Percentiles rank a stretch among this genome's conserved stretches.
phyloP scores from a whole-genome alignment of 2,329 filamentous ascomycete genomes.

The Trichoderma sp. region DNA sequence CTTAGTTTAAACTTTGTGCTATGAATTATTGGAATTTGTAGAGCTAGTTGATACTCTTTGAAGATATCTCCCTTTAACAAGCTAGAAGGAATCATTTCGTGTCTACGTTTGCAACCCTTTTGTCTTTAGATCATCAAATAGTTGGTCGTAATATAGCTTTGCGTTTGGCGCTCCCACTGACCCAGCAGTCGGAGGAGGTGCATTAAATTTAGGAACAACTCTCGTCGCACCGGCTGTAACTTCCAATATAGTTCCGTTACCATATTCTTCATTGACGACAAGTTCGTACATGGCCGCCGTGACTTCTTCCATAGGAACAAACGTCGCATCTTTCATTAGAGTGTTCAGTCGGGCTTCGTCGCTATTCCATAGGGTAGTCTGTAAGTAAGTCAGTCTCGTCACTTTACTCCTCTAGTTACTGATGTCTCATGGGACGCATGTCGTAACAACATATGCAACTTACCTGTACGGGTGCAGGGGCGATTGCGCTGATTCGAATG shows the following conservation, averaged over 20 bases:
- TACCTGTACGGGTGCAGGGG: neutral
- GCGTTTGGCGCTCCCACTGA: constrained; percentile 1
- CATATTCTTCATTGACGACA: neutral
- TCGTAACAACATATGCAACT: neutral
- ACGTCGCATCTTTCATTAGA: neutral
- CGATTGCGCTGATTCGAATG: constrained; percentile 31
- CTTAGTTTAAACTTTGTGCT: neutral
- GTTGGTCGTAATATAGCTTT: neutral
- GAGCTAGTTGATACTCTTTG: neutral
- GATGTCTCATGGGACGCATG: too few relatives aligned
- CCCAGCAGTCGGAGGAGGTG: constrained; percentile 1
- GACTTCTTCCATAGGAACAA: neutral
- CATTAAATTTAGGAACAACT: constrained; percentile 21
- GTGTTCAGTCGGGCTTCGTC: neutral
- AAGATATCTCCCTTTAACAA: neutral
- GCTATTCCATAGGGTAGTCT: neutral
- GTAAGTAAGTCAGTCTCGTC: neutral
- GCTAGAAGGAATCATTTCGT: neutral
- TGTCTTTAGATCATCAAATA: neutral
- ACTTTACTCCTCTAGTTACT: neutral
- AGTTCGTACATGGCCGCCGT: neutral
- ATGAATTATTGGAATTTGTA: neutral
- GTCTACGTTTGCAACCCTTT: neutral
- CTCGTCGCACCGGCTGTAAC: constrained; percentile 11
- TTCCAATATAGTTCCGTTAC: neutral